phyloP scores from a whole-genome alignment of 2,329 filamentous ascomycete genomes.

The Trichoderma hamatum region DNA sequence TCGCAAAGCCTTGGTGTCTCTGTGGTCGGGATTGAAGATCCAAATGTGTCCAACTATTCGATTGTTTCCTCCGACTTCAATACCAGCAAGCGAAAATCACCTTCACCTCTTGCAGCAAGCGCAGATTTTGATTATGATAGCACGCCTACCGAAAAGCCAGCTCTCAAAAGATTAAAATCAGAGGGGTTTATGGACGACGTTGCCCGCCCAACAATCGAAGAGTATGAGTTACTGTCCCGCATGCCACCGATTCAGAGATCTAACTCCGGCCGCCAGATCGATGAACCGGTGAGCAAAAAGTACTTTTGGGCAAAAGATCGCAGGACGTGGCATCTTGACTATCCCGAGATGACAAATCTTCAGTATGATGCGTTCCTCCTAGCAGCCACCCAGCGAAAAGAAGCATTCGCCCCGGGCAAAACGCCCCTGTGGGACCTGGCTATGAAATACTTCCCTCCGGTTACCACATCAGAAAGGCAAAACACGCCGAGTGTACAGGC shows the following conservation, averaged over 20 bases:
- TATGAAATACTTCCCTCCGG: conserved; percentile 61
- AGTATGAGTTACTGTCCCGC: conserved; percentile 51
- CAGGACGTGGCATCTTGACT: conserved; percentile 62
- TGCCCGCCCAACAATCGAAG: conserved; percentile 44
- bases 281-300: conserved; percentile 58
- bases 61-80: conserved; percentile 44
- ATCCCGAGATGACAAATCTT: conserved; percentile 65
- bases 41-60: conserved; percentile 32
- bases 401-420: conserved; percentile 57
- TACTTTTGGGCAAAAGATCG: conserved; percentile 62
- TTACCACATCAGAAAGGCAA: conserved; percentile 31
- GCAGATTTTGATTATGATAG: conserved; percentile 55
- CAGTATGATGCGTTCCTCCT: conserved; percentile 59
- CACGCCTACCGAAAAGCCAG: conserved; percentile 47
- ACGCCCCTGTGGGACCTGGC: conserved; percentile 59
- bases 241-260: conserved; percentile 54
- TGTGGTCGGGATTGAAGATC: conserved; percentile 32
- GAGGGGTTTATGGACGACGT: conserved; percentile 46
- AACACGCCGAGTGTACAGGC: neutral
- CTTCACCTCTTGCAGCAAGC: conserved; percentile 49
- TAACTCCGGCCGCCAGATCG: conserved; percentile 59
- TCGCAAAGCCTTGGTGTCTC: conserved; percentile 60
- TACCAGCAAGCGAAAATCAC: conserved; percentile 60
- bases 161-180: conserved; percentile 60
- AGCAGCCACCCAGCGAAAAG: conserved; percentile 54